Percentiles rank a stretch among this genome's conserved stretches.
phyloP scores from a whole-genome alignment of 2,329 filamentous ascomycete genomes.

The Aspergillus sp. region DNA sequence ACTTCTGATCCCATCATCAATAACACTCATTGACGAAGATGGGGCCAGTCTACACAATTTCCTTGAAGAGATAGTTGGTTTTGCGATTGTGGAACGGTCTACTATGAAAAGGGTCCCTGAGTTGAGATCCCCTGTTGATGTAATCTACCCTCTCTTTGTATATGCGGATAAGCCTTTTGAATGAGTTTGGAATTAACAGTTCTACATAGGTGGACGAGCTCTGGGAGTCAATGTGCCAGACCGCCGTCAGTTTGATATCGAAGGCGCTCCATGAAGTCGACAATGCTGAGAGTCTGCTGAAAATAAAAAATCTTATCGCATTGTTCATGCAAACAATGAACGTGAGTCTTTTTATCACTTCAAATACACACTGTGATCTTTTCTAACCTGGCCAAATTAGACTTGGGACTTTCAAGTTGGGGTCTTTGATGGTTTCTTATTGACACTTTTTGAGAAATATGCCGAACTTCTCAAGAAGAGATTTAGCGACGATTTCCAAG shows the following conservation, averaged over 20 bases:
- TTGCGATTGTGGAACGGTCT: constrained; percentile 91
- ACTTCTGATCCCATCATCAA: constrained; percentile 66
- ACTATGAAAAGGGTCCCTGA: constrained; percentile 84
- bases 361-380: not conserved
- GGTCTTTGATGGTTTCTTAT: constrained; percentile 72
- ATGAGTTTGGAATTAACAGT: constrained; percentile 4
- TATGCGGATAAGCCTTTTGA: constrained; percentile 1
- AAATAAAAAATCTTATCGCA: constrained; percentile 86
- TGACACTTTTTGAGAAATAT: constrained; percentile 91
- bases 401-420: constrained; percentile 84
- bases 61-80: constrained; percentile 88
- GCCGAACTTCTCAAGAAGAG: constrained; percentile 81
- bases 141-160: constrained; percentile 32
- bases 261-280: constrained; percentile 71
- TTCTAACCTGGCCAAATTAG: constrained; percentile 36
- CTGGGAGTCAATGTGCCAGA: constrained; percentile 96
- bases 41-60: constrained; percentile 81
- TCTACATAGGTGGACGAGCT: constrained; percentile 74
- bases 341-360: constrained; percentile 42
- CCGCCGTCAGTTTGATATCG: constrained; percentile 72
- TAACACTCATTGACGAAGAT: constrained; percentile 75
- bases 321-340: constrained; percentile 99
- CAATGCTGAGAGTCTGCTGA: constrained; percentile 84
- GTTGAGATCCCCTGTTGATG: constrained; percentile 73
- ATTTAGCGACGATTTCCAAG: constrained; percentile 93